Evolutionary conservation across 257 asterid species (phyloP), one percentile per base, ranked within the genome.

Genomic region (Solanum chilense): DNA sequence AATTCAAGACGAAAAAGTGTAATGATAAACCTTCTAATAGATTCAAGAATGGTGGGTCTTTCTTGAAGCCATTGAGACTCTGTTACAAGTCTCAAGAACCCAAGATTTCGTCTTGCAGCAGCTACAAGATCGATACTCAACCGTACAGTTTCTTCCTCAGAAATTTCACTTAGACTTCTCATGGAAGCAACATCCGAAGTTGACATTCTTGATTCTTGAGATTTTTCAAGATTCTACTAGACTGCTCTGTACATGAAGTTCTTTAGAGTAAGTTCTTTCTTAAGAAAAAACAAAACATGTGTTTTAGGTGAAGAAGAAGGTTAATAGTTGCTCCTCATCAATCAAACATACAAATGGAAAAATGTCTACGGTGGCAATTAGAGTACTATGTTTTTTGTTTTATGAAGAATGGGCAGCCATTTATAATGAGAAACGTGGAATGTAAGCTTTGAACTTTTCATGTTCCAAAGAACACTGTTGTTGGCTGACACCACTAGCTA

Each of bases 61-160:
- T 93, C 91, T 69, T 92, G 95, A 29, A 95, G 93, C 94, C 95
- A 94, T 7, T 75, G 92, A 78, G 94, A 91, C 52, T 95, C 98
- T 12, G 91, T 83, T 41, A 96, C 95, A 66, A 93, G 90, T 71
- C 92, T 93, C n/a, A 96, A 88, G 80, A 96, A 93, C 60, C 88
- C 90, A 73, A 96, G 91, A 87, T 93, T 94, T 87, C 93, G 91
- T 82, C 96, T 91, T 6, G 98, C 93, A 77, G 98, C 97, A 82
- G 99, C 90, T 3, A 94, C 98, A 88, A 96, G 99, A 93, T 96
- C 98, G 23, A 96, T 77, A 85, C 92, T 86, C 87, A 94, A 77
- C 1, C 91, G 88, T 78, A 92, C 86, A 1, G 95, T 89, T 83
- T 88, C 95, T n/a, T 90, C 92, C 76, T 93, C 95, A 2, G 95